Evolutionary conservation across 106 monocot genomes (phyloP).

Genomic region (Hemerocallis citrina): DNA sequence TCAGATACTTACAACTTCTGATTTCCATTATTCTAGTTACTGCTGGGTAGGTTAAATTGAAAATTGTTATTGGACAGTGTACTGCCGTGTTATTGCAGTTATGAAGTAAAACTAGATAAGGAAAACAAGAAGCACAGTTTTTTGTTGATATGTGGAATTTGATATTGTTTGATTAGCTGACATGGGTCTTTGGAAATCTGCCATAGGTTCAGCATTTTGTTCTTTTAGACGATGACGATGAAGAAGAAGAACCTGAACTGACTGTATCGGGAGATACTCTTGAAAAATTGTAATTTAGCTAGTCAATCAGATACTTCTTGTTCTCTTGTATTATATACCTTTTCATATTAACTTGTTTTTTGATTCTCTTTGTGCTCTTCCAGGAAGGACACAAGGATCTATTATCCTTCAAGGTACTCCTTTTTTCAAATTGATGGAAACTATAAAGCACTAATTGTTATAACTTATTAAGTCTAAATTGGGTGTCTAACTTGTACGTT

Average conservation of each 20-base stretch:
- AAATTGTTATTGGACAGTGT: no score
- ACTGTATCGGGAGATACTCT: background rate
- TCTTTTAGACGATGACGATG: slow-evolving; percentile 43
- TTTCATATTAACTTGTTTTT: no score
- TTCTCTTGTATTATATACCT: background rate
- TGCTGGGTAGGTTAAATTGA: no score
- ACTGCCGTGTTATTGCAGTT: no score
- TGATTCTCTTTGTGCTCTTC: slow-evolving; percentile 5
- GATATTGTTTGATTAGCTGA: background rate
- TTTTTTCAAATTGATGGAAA: background rate
- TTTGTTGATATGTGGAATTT: background rate
- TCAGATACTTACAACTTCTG: no score
- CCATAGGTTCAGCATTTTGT: slow-evolving; percentile 35
- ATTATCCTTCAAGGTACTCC: slow-evolving; percentile 82
- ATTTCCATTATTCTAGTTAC: no score
- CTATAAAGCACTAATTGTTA: background rate
- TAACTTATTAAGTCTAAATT: background rate
- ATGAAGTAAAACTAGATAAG: no score
- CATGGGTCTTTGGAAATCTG: background rate
- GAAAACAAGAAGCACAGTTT: no score
- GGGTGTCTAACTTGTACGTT: background rate
- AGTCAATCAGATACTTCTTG: slow-evolving; percentile 21
- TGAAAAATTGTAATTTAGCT: no score
- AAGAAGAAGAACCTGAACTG: slow-evolving; percentile 10
- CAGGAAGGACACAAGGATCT: slow-evolving; percentile 62